A percentile compares a stretch with the other conserved stretches of the same genome.
phyloP scores from a whole-genome alignment of 805 yeast species.

The Saccharomyces mikatae region DNA sequence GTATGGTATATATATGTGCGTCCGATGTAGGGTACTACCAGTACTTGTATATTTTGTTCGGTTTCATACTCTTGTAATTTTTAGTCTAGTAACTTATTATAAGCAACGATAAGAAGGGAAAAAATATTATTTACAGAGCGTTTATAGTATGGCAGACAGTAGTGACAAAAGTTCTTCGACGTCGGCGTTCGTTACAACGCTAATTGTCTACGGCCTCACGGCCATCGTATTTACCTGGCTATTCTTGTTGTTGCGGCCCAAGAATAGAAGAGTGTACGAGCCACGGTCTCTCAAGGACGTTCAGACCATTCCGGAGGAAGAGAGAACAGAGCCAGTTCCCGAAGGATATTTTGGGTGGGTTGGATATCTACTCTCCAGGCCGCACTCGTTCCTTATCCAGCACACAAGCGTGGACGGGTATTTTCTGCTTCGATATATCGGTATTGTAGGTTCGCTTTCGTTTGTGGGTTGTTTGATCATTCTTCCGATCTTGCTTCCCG shows the following conservation, averaged over 20 bases:
- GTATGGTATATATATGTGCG: too few relatives aligned
- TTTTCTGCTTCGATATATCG: constrained; percentile 59
- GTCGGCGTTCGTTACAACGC: constrained; percentile 65
- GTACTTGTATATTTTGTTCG: too few relatives aligned
- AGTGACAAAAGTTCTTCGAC: constrained; percentile 45
- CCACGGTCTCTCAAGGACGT: constrained; percentile 54
- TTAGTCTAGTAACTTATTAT: too few relatives aligned
- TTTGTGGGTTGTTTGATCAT: constrained; percentile 45
- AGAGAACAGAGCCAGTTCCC: constrained; percentile 59
- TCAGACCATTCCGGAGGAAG: constrained; percentile 32
- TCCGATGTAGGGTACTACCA: too few relatives aligned
- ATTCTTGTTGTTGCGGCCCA: constrained; percentile 59
- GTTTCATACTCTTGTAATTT: too few relatives aligned
- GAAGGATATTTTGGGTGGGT: constrained; percentile 58
- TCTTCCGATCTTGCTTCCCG: constrained; percentile 66
- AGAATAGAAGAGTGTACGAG: constrained; percentile 64
- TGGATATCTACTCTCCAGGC: constrained; percentile 40
- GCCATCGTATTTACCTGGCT: constrained; percentile 45
- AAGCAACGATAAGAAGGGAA: too few relatives aligned
- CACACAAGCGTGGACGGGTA: constrained; percentile 71
- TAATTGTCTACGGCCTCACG: constrained; percentile 59
- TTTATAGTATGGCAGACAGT: constrained; percentile 11
- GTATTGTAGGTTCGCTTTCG: constrained; percentile 46
- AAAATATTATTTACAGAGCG: background rate
- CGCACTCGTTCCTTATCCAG: constrained; percentile 57